A percentile compares a stretch with the other conserved stretches of the same genome.
phyloP scores from a whole-genome alignment of 176 grass and related monocot species.

The Alloteropsis semialata region DNA sequence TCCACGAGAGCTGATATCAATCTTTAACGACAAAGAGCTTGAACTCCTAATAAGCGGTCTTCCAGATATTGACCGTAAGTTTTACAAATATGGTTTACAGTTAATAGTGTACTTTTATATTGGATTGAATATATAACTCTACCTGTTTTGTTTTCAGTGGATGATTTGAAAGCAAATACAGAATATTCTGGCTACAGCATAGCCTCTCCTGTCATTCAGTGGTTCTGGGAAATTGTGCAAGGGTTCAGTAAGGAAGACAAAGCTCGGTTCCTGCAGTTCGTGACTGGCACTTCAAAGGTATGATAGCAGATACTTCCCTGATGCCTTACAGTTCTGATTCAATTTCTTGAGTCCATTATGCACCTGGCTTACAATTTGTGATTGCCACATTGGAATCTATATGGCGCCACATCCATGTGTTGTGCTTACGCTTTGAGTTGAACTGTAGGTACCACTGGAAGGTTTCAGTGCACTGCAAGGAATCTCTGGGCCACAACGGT shows the following conservation, averaged over 20 bases:
- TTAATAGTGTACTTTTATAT: not conserved
- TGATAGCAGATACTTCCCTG: not conserved
- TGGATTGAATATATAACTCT: not conserved
- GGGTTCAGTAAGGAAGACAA: constrained; percentile 97
- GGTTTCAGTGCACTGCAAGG: constrained; percentile 96
- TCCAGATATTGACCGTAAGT: constrained; percentile 98
- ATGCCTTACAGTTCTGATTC: not conserved
- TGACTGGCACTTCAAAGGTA: constrained; percentile 99
- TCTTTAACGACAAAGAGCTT: constrained; percentile 98
- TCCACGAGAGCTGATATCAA: constrained; percentile 78
- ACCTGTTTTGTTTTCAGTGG: constrained; percentile 61
- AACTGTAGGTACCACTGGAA: constrained; percentile 82
- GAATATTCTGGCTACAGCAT: constrained; percentile 99
- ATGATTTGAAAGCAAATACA: constrained; percentile 91
- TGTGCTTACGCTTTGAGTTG: constrained; percentile 31
- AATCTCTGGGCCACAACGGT: constrained; percentile 85
- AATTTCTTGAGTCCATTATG: not conserved
- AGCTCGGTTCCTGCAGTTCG: constrained; percentile 97
- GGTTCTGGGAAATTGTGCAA: constrained; percentile 99
- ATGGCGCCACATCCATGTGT: not conserved
- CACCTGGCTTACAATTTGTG: not conserved
- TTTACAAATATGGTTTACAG: not conserved
- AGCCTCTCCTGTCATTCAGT: constrained; percentile 91
- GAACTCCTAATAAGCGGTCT: constrained; percentile 96
- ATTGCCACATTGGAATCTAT: not conserved